Evolutionary conservation across 2,329 filamentous ascomycete species (phyloP).

Genomic region (Lasiodiplodia citricola): DNA sequence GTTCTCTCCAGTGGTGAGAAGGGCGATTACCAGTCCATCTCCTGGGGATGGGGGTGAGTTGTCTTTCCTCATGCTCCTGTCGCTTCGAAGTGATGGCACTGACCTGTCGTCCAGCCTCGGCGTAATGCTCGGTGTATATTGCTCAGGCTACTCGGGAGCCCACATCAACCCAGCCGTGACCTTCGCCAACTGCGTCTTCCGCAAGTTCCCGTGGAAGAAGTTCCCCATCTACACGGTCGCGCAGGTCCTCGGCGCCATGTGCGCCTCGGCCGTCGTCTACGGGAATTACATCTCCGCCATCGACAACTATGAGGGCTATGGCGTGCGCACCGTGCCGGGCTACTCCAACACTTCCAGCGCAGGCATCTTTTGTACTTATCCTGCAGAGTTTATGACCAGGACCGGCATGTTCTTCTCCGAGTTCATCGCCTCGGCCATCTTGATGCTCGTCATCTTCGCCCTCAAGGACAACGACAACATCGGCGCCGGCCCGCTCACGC

Average conservation of each 20-base stretch:
- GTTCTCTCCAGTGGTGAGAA: conserved; percentile 50
- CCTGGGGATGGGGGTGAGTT: conserved; percentile 35
- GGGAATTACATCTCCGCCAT: conserved; percentile 49
- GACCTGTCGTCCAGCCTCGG: conserved; percentile 23
- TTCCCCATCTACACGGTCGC: conserved; percentile 57
- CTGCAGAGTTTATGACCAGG: conserved; percentile 65
- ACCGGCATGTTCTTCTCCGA: conserved; percentile 74
- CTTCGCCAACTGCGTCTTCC: conserved; percentile 48
- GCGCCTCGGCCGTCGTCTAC: conserved; percentile 55
- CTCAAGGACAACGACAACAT: conserved; percentile 60
- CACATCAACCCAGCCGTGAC: conserved; percentile 68
- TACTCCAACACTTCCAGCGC: conserved; percentile 61
- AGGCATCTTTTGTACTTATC: conserved; percentile 73
- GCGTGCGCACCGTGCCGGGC: conserved; percentile 37
- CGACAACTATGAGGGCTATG: conserved; percentile 59
- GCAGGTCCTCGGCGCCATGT: conserved; percentile 59
- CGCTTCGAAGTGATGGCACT: neutral
- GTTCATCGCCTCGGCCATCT: conserved; percentile 67
- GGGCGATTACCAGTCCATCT: conserved; percentile 41
- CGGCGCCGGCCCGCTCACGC: conserved; percentile 50
- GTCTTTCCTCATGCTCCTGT: neutral
- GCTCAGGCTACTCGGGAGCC: conserved; percentile 63
- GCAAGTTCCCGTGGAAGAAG: conserved; percentile 63
- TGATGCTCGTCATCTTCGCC: conserved; percentile 74
- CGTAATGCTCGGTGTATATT: conserved; percentile 58